Evolutionary conservation across 805 yeast species (phyloP), one percentile per base, ranked within the genome.

Genomic region (Lipomyces kockii): DNA sequence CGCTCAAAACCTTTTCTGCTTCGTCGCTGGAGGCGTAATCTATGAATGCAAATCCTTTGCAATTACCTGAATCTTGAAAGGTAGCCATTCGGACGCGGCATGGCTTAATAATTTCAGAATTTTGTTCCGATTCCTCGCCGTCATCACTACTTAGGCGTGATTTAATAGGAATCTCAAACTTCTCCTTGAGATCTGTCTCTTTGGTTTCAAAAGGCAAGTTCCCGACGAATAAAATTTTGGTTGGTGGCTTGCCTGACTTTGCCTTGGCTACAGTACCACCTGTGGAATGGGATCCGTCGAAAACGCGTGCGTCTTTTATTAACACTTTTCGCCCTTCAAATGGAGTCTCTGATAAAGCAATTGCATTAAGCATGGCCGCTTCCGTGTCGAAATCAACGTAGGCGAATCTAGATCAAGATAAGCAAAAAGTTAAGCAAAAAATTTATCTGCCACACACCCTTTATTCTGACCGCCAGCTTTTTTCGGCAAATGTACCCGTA

Each of bases 21-120:
- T 95, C 93, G 51, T 85, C 87, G 70, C 89, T 91, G 71, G 87
- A 88, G 70, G 82, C 85, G 80, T 93, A 94, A 78, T 94, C 98
- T 46, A 94, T 81, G 75, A 95, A 94, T 0, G 97, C 92, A 81
- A 94, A 94, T 1, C 98, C 98, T 78, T 95, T 95, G 82, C 98
- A 94, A 77, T 93, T 94, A 0, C 98, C 98, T 61, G 90, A 55
- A 77, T 94, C 99, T 79, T 95, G 92, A 79, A 94, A 94, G n/a
- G 99, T 93, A 2, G 98, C 98, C 96, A 93, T 94, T 78, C 99
- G 86, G 63, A 94, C 86, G 72, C 86, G 60, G 35, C 83, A 80
- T 67, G 96, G 94, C 70, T 90, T 92, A 52, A 98, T 98, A 79
- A 97, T 92, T 74, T 89, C 95, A 78, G 89, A 89, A 82, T 92